Conservation (phyloP, 139 green algal genomes). For the Deuterostichococcus epilithicus region DNA sequence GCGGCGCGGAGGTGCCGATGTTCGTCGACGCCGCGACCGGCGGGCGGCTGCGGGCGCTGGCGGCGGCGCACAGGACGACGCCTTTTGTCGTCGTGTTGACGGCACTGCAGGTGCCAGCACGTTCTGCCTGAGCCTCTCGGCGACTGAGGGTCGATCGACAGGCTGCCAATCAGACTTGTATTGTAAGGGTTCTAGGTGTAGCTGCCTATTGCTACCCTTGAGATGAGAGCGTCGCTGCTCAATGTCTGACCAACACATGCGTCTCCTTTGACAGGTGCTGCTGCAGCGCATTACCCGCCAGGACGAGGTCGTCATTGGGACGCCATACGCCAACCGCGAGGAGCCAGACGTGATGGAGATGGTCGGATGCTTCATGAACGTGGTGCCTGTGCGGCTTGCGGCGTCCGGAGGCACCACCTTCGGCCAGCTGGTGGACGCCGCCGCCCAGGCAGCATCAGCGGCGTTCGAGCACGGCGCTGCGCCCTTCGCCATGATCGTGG, state of each 20-base stretch:
- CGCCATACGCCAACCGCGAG: not conserved
- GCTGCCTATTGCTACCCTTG: not conserved
- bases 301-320: constrained; percentile 11
- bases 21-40: not conserved
- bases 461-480: not conserved
- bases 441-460: not conserved
- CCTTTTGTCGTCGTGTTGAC: not conserved
- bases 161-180: not conserved
- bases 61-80: not conserved
- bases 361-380: constrained; percentile 16
- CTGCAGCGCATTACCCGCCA: not conserved
- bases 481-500: not conserved
- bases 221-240: too few relatives aligned
- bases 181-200: not conserved
- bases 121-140: too few relatives aligned
- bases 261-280: not conserved
- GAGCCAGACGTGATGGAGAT: constrained; percentile 2
- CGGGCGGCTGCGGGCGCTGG: not conserved
- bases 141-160: too few relatives aligned
- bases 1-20: not conserved
- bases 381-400: not conserved
- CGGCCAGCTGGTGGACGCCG: not conserved
- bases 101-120: not conserved
- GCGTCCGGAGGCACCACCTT: not conserved
- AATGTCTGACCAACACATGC: not conserved